Percentiles rank a stretch among this genome's conserved stretches.
Conservation (phyloP, 1,284 basidiomycete species). For the Agroathelia rolfsii region DNA sequence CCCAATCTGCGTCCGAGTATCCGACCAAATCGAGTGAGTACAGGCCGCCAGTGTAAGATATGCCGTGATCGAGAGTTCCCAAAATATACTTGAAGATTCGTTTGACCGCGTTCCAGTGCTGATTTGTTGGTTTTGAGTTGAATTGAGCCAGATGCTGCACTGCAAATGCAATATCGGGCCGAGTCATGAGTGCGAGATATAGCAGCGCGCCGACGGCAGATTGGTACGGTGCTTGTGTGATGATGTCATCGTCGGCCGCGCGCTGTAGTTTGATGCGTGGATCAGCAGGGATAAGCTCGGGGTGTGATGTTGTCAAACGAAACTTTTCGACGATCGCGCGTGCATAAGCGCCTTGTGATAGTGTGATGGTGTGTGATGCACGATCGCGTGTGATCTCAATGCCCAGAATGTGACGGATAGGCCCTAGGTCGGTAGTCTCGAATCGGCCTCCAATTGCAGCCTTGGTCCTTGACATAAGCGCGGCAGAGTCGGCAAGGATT, state of each 20-base stretch:
- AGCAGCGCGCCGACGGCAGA: slow-evolving; percentile 15
- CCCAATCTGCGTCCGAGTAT: slow-evolving; percentile 23
- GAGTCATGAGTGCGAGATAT: slow-evolving; percentile 11
- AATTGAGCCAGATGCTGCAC: slow-evolving; percentile 12
- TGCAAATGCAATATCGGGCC: slow-evolving; percentile 15
- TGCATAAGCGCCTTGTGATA: too few relatives aligned
- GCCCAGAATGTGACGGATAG: slow-evolving; percentile 12
- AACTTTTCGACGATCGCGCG: slow-evolving; percentile 14
- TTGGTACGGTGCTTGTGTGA: slow-evolving; percentile 18
- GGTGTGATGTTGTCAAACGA: too few relatives aligned
- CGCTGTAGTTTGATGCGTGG: too few relatives aligned
- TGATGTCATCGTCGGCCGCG: slow-evolving; percentile 15
- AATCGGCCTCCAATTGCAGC: slow-evolving; percentile 13
- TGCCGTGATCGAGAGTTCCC: slow-evolving; percentile 12
- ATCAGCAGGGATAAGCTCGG: too few relatives aligned
- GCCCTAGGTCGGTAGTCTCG: slow-evolving; percentile 11
- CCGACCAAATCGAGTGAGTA: slow-evolving; percentile 10
- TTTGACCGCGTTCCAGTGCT: slow-evolving; percentile 15
- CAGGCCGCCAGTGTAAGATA: slow-evolving; percentile 9
- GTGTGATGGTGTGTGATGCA: slow-evolving; percentile 15
- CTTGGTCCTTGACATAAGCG: slow-evolving; percentile 16
- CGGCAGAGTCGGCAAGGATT: slow-evolving; percentile 7
- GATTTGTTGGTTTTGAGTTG: slow-evolving; percentile 10
- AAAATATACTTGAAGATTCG: slow-evolving; percentile 15
- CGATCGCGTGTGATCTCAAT: slow-evolving; percentile 18